A percentile compares a stretch with the other conserved stretches of the same genome.
phyloP scores from a whole-genome alignment of 2,329 filamentous ascomycete species.

The Epichloe sylvatica region DNA sequence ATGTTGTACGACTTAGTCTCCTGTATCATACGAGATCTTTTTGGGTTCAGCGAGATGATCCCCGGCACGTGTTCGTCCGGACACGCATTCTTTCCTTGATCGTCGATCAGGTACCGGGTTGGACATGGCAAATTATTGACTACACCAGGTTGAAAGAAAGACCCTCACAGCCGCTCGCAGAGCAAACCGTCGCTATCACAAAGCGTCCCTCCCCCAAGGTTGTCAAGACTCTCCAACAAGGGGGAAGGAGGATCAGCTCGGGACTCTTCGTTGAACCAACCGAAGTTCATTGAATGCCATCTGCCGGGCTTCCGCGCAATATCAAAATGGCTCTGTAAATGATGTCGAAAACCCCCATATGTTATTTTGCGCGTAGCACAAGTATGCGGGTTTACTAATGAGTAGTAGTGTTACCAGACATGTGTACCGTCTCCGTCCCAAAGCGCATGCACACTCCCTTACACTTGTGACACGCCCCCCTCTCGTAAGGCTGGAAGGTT shows the following conservation, averaged over 20 bases:
- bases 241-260: background rate
- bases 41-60: too few relatives aligned
- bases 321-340: background rate
- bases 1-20: background rate
- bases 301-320: background rate
- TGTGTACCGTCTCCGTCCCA: background rate
- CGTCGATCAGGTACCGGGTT: too few relatives aligned
- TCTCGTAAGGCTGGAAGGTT: background rate
- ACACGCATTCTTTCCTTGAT: too few relatives aligned
- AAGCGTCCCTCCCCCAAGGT: background rate
- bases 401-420: background rate
- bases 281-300: background rate
- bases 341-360: background rate
- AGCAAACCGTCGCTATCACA: background rate
- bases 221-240: background rate
- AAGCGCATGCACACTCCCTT: background rate
- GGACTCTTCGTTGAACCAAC: background rate
- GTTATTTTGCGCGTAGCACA: background rate
- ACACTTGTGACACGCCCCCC: background rate
- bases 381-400: background rate
- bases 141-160: background rate
- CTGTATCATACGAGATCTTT: too few relatives aligned
- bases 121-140: background rate
- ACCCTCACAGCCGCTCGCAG: background rate
- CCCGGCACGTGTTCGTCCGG: background rate